phyloP scores from a whole-genome alignment of 2,329 filamentous ascomycete genomes.

The Trichoderma pleuroti region DNA sequence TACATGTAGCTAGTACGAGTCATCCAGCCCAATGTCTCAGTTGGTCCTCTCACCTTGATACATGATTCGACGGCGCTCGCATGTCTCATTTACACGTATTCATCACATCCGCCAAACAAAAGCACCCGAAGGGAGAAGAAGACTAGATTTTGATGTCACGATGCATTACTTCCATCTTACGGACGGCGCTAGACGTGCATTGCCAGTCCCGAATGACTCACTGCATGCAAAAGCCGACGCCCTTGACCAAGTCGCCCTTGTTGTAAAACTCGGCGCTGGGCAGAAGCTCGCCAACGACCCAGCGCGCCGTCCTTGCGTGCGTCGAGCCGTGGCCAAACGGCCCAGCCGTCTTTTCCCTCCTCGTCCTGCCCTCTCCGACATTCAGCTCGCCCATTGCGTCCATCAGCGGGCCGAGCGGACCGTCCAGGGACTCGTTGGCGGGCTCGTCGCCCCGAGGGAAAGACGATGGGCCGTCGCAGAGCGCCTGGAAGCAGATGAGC shows the following conservation, averaged over 20 bases:
- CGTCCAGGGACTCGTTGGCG: constrained; percentile 11
- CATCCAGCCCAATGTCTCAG: neutral
- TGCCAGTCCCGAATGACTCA: neutral
- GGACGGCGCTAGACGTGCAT: neutral
- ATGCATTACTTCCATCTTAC: neutral
- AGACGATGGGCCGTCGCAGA: constrained; percentile 51
- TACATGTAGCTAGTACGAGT: too few relatives aligned
- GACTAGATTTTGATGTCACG: neutral
- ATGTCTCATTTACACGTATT: neutral
- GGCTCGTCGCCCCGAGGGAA: constrained; percentile 36
- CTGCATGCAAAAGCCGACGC: constrained; percentile 35
- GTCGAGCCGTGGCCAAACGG: constrained; percentile 56
- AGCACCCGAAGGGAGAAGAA: neutral
- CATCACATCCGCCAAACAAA: neutral
- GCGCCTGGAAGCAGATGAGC: constrained; percentile 56
- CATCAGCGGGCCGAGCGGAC: constrained; percentile 23
- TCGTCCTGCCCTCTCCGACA: constrained; percentile 28
- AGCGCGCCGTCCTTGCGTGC: constrained; percentile 59
- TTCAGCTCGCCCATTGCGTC: constrained; percentile 32
- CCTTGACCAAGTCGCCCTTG: constrained; percentile 48
- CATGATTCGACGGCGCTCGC: neutral
- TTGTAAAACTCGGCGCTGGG: constrained; percentile 49
- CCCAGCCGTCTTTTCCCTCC: constrained; percentile 43
- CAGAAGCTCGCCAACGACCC: constrained; percentile 53
- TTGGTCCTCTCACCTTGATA: neutral